These are phyloP conservation scores for Boletus edulis DNA, from an alignment of 768 basidiomycete genomes.

Conservation along the genomic window DNA sequence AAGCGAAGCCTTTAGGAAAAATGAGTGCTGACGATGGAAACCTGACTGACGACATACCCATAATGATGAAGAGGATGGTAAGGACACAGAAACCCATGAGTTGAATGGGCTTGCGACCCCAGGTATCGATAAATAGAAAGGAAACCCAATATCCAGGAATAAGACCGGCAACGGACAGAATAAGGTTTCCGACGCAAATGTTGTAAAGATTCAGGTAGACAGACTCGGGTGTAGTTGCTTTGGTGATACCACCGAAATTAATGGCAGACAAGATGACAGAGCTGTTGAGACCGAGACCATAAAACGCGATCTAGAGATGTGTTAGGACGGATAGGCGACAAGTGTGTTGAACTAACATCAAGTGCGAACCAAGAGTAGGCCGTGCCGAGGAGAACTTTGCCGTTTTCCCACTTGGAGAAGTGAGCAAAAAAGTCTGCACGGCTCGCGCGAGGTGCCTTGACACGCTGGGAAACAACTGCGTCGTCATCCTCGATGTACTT, in stretches of 20 bases:
- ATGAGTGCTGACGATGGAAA: background rate
- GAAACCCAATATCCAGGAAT: conserved; percentile 71
- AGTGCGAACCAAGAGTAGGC: conserved; percentile 89
- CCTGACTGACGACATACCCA: conserved; percentile 47
- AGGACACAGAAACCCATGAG: conserved; percentile 73
- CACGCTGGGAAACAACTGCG: conserved; percentile 46
- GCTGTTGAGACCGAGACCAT: conserved; percentile 85
- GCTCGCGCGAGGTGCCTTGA: conserved; percentile 65
- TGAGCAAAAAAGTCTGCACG: conserved; percentile 64
- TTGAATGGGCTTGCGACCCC: conserved; percentile 84
- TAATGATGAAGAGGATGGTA: conserved; percentile 61
- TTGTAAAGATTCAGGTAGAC: conserved; percentile 63
- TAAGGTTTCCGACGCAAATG: conserved; percentile 70
- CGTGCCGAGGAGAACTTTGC: conserved; percentile 75
- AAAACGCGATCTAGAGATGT: conserved; percentile 68
- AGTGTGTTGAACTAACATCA: conserved; percentile 48
- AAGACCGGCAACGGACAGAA: conserved; percentile 73
- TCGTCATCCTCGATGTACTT: conserved; percentile 51
- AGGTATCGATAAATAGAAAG: conserved; percentile 65
- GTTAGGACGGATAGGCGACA: background rate
- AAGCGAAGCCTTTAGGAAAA: conserved; percentile 55
- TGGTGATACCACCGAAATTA: conserved; percentile 49
- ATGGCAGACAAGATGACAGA: conserved; percentile 73
- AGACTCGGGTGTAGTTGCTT: background rate
- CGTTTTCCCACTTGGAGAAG: conserved; percentile 74